A percentile compares a stretch with the other conserved stretches of the same genome.
Evolutionary conservation across 257 asterid genomes (phyloP).

Genomic region (Henckelia pumila): DNA sequence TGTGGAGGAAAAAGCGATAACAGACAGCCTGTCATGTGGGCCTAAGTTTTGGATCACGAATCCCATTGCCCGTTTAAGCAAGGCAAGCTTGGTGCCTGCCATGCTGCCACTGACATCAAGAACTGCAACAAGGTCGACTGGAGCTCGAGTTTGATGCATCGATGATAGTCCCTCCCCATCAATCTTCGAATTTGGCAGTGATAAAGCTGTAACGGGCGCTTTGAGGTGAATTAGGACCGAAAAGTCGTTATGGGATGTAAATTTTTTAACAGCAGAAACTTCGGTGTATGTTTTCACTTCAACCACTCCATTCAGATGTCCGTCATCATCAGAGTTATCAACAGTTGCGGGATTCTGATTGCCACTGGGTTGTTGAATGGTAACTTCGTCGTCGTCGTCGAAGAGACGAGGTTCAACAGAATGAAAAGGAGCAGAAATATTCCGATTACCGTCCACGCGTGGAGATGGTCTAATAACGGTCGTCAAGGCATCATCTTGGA

Average conservation of each 20-base stretch:
- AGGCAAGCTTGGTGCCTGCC: conserved; percentile 91
- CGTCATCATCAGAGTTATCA: conserved; percentile 20
- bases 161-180: conserved; percentile 32
- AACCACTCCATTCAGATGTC: conserved; percentile 29
- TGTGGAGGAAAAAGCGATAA: conserved; percentile 78
- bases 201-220: conserved; percentile 48
- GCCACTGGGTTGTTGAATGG: conserved; percentile 26
- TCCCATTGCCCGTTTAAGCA: conserved; percentile 92
- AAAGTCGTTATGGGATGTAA: conserved; percentile 42
- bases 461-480: conserved; percentile 51
- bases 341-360: conserved; percentile 24
- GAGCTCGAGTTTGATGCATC: conserved; percentile 51
- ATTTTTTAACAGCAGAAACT: conserved; percentile 59
- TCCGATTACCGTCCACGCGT: conserved; percentile 28
- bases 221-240: conserved; percentile 68
- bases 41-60: conserved; percentile 80
- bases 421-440: conserved; percentile 27
- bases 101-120: conserved; percentile 98
- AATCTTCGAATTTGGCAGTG: conserved; percentile 21
- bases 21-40: conserved; percentile 82
- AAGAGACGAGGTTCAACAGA: conserved; percentile 56
- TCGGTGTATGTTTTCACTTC: conserved; percentile 62
- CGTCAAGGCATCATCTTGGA: conserved; percentile 45
- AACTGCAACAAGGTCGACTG: conserved; percentile 80
- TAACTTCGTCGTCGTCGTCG: conserved; percentile 71